Percentiles rank a stretch among this genome's conserved stretches.
These are phyloP conservation scores for Cladosporium sp. DNA, from an alignment of 2,329 filamentous ascomycete genomes.

Conservation along the genomic window DNA sequence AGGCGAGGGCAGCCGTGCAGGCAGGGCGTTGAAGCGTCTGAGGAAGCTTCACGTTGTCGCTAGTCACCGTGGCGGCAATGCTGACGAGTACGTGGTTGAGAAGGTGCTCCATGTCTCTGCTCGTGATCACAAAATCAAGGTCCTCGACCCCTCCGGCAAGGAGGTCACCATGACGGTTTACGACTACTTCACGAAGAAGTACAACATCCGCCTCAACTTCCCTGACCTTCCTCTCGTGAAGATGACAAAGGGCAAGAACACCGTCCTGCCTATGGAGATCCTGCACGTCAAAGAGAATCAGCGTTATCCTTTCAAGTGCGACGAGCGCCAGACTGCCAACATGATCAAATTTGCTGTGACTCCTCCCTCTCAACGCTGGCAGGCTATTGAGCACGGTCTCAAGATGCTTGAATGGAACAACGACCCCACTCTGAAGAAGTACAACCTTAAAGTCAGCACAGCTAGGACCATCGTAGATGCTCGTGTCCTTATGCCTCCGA, in stretches of 20 bases:
- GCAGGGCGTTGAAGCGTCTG: constrained; percentile 38
- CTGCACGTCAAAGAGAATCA: constrained; percentile 51
- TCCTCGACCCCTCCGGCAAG: constrained; percentile 35
- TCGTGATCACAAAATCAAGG: constrained; percentile 39
- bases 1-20: constrained; percentile 16
- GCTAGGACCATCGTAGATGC: constrained; percentile 62
- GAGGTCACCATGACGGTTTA: constrained; percentile 49
- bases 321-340: constrained; percentile 60
- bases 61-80: constrained; percentile 34
- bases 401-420: constrained; percentile 59
- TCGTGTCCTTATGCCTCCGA: constrained; percentile 64
- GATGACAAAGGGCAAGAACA: constrained; percentile 48
- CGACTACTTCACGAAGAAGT: constrained; percentile 51
- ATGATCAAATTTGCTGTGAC: constrained; percentile 97
- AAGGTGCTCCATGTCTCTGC: constrained; percentile 42
- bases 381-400: constrained; percentile 65
- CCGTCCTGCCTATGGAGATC: constrained; percentile 54
- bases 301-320: constrained; percentile 55
- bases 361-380: constrained; percentile 62
- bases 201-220: constrained; percentile 44
- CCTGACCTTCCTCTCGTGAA: constrained; percentile 52
- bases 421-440: constrained; percentile 67
- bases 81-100: constrained; percentile 48
- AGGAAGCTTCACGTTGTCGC: constrained; percentile 38
- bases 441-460: constrained; percentile 64